Evolutionary conservation across 495 filamentous ascomycete species (phyloP).

Genomic region (Aspergillus steynii): DNA sequence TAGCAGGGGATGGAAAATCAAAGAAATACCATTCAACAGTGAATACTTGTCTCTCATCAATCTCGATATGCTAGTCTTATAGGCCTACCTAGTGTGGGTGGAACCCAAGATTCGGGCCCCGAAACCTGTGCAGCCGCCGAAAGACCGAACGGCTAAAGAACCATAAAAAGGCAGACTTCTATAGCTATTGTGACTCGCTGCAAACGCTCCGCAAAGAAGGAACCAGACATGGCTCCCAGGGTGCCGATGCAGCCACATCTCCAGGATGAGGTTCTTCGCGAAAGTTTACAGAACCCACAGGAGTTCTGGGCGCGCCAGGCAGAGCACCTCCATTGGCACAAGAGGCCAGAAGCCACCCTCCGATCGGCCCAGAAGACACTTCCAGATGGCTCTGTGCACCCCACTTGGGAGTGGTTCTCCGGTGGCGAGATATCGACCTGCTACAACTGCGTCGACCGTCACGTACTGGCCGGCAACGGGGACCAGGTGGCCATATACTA

Average conservation of each 20-base stretch:
- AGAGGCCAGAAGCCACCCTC: conserved; percentile 47
- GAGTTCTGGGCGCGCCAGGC: conserved; percentile 70
- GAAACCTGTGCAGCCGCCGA: too few species aligned
- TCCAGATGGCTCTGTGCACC: conserved; percentile 29
- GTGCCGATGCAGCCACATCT: background rate
- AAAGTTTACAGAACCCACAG: conserved; percentile 43
- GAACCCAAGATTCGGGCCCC: too few species aligned
- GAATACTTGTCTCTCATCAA: too few species aligned
- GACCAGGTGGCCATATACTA: conserved; percentile 67
- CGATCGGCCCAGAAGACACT: conserved; percentile 34
- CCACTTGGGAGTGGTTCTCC: conserved; percentile 60
- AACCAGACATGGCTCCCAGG: too few species aligned
- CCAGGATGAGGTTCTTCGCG: conserved; percentile 27
- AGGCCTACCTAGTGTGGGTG: too few species aligned
- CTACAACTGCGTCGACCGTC: conserved; percentile 79
- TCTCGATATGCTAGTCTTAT: too few species aligned
- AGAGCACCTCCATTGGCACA: conserved; percentile 68
- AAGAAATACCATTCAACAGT: too few species aligned
- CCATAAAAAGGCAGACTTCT: too few species aligned
- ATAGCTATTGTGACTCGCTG: too few species aligned
- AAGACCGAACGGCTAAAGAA: too few species aligned
- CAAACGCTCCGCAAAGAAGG: too few species aligned
- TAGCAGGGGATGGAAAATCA: too few species aligned
- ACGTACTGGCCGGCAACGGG: conserved; percentile 63
- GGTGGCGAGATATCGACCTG: conserved; percentile 74